Base-by-base conservation (phyloP, 257 asterid genomes). In the Fraxinus americana region DNA sequence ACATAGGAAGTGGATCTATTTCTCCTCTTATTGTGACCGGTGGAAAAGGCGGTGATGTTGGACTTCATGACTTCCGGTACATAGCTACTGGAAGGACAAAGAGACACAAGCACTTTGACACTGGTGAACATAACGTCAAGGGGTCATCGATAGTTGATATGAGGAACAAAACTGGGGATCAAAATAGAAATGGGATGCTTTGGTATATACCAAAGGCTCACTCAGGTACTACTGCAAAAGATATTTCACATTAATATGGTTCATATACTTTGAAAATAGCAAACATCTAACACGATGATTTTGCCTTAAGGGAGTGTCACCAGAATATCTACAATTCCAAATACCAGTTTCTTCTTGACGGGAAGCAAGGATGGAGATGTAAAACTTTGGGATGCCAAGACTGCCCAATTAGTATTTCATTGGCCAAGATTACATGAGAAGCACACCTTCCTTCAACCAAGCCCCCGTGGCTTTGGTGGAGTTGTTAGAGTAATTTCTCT, bases 181-280 rank as follows among this genome's bases (percentile, higher is more conserved):
- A 93, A 82, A 96, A 96, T 86, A 88, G 98, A 82, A 93, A 96
- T 72, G 99, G 99, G 77, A 96, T 96, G 99, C 97, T 96, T 66
- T 96, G 99, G 99, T 96, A 96, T 84, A 96, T 96, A 77, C 99
- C 98, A 35, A 96, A 93, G 87, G 99, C 99, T 83, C 99, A 96
- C 89, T 84, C 98, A 82, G 99, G 99, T 93, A 89, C 50, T 43
- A 43, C 72, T 70, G 75, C 71, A 54, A 57, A 85, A 4, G 69
- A 70, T 71, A 35, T 41, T 57, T 80, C 39, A 74, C 36, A 25
- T 70, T 65, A 45, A 77, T 67, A 68, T 71, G 75, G 78, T 76
- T 74, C 35, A 39, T 25, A 34, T 66, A 52, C 50, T 52, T 59
- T 54, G n/a, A 27, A 29, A 82, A 75, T 73, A 21, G 54, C 67